Base-by-base conservation (phyloP, 176 grass and related monocot species). In the Thinopyrum elongatum region DNA sequence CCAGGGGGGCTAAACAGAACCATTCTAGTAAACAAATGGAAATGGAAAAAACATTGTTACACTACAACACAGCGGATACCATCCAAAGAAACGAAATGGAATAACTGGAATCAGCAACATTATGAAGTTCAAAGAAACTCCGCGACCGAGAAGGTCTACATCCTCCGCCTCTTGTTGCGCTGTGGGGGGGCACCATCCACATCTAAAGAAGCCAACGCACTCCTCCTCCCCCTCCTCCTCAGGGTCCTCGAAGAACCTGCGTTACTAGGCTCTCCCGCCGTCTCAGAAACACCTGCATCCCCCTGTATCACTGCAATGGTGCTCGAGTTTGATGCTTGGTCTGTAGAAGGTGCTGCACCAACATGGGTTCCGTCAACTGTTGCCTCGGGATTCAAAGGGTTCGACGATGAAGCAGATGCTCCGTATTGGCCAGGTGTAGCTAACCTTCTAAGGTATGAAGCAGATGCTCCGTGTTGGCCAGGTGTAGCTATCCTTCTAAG, bases 231-330 rank as follows among this genome's bases (percentile, higher is more conserved):
- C 66, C 90, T 92, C 87, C 90, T 95, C 47, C 90, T 94, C 74
- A 91, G 78, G 76, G 90, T 76, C 81, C 88, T 90, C 26, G 94
- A 96, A 33, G 90, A 88, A 12, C 97, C 92, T 61, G 84, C 88
- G 82, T 88, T 92, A 63, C 85, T 95, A 79, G 90, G 88, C 27
- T 85, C 85, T 29, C 74, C 78, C 28, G 72, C 61, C 13, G 63
- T 86, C 60, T 82, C 90, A 23, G 89, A 87, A 39, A 77, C 78
- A 74, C 65, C 72, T 83, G 79, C 70, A 58, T 95, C 94, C 30
- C 90, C 97, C 30, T 95, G 92, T 88, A 98, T 96, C 51, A 91
- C 88, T 41, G 94, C 90, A 91, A 90, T 87, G 75, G 97, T 99
- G 76, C 97, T 99, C 2, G 88, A 99, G 77, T 91, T 94, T 77